Evolutionary conservation across 2,329 filamentous ascomycete species (phyloP), one percentile per base, ranked within the genome.

Genomic region (Pseudonectria buxi): DNA sequence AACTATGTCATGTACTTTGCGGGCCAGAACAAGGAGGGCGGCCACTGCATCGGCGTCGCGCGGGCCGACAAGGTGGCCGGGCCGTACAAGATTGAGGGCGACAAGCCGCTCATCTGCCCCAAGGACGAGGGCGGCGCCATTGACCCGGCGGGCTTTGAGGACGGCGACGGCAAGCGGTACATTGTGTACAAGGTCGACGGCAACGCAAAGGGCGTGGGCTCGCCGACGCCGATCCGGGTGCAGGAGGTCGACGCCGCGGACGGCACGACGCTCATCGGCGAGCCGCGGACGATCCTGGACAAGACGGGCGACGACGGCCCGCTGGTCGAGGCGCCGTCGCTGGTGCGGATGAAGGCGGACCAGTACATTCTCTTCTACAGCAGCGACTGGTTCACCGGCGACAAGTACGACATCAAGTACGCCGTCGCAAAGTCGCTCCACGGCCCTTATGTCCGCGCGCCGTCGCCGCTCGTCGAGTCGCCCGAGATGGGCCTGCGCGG

Each of bases 161-260:
- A 83, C 49, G 10, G 66, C 69, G 28, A 59, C 54, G 14, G 72
- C 22, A 65, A 55, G 24, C 67, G 69, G 6, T 83, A 80, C 50
- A 65, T 83, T 5, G 59, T 74, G 9, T 84, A 79, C 62, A 84
- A 83, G 55, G 63, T 82, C 16, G 79, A 84, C 54, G 78, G 78
- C 26, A 83, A 82, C 56, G 65, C 63, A 38, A 56, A 71, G 25
- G 62, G 62, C 4, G 37, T 55, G 28, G 62, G 61, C n/a, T 61
- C 61, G 10, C 37, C 60, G 11, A 81, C 76, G 26, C 74, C 76
- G 0, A 67, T 81, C 41, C 67, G 77, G 59, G 60, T 80, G 14
- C 75, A 79, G 45, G 56, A 65, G 33, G 64, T 78, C 9, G 54
- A 56, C 10, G 46, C 54, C 2, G 64, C 80, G 45, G 52, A 56